Evolutionary conservation across 75 land plant genomes (phyloP).

Genomic region (Selaginella tamariscina): DNA sequence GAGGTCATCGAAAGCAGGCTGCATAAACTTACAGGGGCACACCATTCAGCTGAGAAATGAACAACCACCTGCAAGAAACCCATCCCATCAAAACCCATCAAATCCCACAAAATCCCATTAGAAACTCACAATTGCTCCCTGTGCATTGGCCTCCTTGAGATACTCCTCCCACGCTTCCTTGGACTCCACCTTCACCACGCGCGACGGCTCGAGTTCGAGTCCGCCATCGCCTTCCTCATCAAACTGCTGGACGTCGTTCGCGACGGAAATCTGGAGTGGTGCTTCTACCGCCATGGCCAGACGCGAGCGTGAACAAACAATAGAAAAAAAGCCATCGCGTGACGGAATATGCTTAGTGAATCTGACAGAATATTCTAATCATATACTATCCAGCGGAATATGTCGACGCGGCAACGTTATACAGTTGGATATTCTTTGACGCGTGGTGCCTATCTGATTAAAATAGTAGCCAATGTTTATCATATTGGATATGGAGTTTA

Average conservation of each 20-base stretch:
- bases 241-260: not conserved
- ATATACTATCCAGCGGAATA: too few species aligned
- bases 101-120: not conserved
- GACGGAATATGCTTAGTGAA: too few species aligned
- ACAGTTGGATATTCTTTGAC: too few species aligned
- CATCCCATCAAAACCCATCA: conserved; percentile 17
- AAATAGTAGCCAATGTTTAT: too few species aligned
- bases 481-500: too few species aligned
- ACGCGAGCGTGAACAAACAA: too few species aligned
- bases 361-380: too few species aligned
- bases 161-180: conserved; percentile 31
- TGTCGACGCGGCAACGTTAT: too few species aligned
- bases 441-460: too few species aligned
- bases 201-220: conserved; percentile 2
- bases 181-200: conserved; percentile 38
- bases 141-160: conserved; percentile 27
- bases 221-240: not conserved
- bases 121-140: conserved; percentile 36
- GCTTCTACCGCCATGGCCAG: not conserved
- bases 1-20: conserved; percentile 33
- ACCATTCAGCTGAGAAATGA: conserved; percentile 47
- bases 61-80: conserved; percentile 10
- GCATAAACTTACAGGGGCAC: conserved; percentile 41
- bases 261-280: not conserved
- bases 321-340: too few species aligned